Percentiles rank a stretch among this genome's conserved stretches.
phyloP scores from a whole-genome alignment of 2,329 filamentous ascomycete genomes.

The Thermothelomyces thermophilus region DNA sequence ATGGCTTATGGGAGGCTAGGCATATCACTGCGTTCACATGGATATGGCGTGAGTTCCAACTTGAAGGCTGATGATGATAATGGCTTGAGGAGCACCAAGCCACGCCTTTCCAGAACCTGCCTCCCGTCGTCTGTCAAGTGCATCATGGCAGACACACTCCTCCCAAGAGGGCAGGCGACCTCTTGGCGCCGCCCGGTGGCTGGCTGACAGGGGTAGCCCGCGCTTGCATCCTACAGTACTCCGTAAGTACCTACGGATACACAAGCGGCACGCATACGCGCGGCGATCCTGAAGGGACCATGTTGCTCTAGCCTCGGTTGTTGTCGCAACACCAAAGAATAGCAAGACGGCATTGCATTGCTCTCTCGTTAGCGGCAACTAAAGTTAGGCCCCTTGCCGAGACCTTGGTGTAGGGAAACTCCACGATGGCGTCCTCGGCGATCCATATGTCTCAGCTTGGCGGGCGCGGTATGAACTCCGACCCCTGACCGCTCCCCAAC shows the following conservation, averaged over 20 bases:
- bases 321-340: neutral
- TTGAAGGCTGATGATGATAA: too few relatives aligned
- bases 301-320: neutral
- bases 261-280: too few relatives aligned
- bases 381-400: neutral
- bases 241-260: too few relatives aligned
- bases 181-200: neutral
- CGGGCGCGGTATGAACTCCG: conserved; percentile 36
- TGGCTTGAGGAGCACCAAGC: too few relatives aligned
- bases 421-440: conserved; percentile 24
- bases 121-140: neutral
- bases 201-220: conserved; percentile 1
- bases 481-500: neutral
- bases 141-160: neutral
- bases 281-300: neutral
- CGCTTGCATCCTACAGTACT: too few relatives aligned
- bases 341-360: neutral
- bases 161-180: neutral
- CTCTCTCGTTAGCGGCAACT: neutral
- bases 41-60: too few relatives aligned
- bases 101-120: neutral
- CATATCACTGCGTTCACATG: too few relatives aligned
- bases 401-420: neutral
- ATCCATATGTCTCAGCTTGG: conserved; percentile 40
- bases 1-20: too few relatives aligned